Evolutionary conservation across 2,329 filamentous ascomycete genomes (phyloP), one percentile per base, ranked within the genome.

Genomic region (Aphanocladium album): DNA sequence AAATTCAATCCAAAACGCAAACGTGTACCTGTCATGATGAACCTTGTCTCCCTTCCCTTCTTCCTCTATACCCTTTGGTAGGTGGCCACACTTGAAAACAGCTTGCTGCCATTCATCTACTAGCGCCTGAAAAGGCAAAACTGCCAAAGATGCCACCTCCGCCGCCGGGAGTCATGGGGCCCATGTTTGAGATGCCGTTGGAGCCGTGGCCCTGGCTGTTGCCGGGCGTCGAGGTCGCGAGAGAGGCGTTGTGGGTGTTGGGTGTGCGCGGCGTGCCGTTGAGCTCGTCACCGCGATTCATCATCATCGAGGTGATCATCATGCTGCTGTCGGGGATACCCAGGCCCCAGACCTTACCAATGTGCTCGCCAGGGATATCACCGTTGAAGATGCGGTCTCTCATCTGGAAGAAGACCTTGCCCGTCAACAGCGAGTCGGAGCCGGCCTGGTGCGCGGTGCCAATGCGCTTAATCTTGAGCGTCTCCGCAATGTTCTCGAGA

Each of bases 401-500:
- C 80, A 98, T 89, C 69, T 92, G 89, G 84, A 96, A 99, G 77
- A 97, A 99, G 33, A 97, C 91, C 68, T 89, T 89, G 53, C 95
- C 95, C 0, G 95, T 99, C 33, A 99, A 84, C 68, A 97, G 84
- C 21, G 92, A 93, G 74, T 99, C 95, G 0, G 91, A 96, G 30
- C 93, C 95, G 43, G 93, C 95, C 71, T 96, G 93, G 73, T 99
- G 95, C 56, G 91, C 90, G 37, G 87, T 85, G 12, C 95, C 95
- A 35, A 96, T 82, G 53, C 95, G 87, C 77, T 95, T 92, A 61
- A 97, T 89, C 69, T 92, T 93, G 63, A 99, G 85, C 63, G 93
- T 90, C 65, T 98, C 93, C 14, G 93, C 93, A 66, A 98, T 91
- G 73, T 95, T 92, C 73, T 97, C 93, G 17, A 99, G 82, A 2